These are phyloP conservation scores for Eimeria brunetti DNA, from an alignment of 169 alveolate species.

Conservation along the genomic window DNA sequence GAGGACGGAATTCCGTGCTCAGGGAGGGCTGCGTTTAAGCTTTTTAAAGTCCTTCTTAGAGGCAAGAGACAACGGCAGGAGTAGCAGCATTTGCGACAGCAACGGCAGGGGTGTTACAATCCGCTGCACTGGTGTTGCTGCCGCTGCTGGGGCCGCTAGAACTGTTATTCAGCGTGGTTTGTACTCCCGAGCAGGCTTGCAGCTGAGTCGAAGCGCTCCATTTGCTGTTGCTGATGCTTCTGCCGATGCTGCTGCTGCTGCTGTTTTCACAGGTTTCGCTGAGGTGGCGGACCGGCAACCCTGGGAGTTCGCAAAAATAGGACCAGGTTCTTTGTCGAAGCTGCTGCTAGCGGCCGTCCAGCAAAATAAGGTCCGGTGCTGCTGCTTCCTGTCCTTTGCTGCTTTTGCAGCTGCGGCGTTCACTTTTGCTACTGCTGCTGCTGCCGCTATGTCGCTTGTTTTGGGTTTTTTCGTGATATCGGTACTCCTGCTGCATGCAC, in stretches of 20 bases:
- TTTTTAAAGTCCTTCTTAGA: slow-evolving; percentile 23
- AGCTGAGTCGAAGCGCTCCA: background rate
- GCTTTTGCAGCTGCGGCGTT: slow-evolving; percentile 15
- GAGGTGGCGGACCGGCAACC: slow-evolving; percentile 56
- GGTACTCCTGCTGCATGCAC: background rate
- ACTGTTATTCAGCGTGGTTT: background rate
- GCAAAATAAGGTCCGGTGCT: no score
- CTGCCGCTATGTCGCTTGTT: slow-evolving; percentile 22
- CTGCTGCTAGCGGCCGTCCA: no score
- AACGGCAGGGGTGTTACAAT: background rate
- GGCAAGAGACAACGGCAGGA: background rate
- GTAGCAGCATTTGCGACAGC: background rate
- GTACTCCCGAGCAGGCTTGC: background rate
- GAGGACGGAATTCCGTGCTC: background rate
- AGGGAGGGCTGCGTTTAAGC: slow-evolving; percentile 28
- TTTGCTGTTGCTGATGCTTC: background rate
- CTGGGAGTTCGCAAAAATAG: slow-evolving; percentile 22
- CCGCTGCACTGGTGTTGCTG: slow-evolving; percentile 17
- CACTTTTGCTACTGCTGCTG: background rate
- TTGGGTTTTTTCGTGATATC: background rate
- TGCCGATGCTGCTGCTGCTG: background rate
- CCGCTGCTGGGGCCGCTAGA: background rate
- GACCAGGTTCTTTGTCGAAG: slow-evolving; percentile 7
- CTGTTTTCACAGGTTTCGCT: slow-evolving; percentile 12
- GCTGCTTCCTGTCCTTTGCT: slow-evolving; percentile 6